Percentiles rank a stretch among this genome's conserved stretches.
Conservation (phyloP, 371 early-diverging fungal species). For the Mortierella sp. region DNA sequence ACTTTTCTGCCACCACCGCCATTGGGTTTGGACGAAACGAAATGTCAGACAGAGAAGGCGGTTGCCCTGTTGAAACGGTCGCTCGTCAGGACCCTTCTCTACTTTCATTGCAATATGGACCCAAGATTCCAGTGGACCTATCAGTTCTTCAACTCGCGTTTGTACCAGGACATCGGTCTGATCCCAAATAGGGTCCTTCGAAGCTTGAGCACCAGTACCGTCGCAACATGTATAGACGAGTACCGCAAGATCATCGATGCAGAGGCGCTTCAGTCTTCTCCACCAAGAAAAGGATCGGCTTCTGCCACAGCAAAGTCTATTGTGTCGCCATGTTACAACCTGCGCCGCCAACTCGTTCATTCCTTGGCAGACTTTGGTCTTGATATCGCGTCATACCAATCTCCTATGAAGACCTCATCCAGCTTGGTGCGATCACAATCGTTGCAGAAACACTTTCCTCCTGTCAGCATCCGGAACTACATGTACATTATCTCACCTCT, state of each 20-base stretch:
- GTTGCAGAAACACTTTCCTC: conserved; percentile 42
- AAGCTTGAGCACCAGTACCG: conserved; percentile 15
- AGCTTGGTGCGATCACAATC: conserved; percentile 29
- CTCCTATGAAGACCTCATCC: conserved; percentile 35
- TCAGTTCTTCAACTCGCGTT: conserved; percentile 38
- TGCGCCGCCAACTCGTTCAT: conserved; percentile 40
- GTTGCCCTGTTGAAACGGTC: conserved; percentile 18
- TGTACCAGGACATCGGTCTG: conserved; percentile 31
- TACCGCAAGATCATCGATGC: conserved; percentile 20
- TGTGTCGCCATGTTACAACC: conserved; percentile 32
- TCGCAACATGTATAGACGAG: conserved; percentile 30
- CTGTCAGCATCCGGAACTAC: conserved; percentile 36
- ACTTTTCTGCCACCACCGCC: conserved; percentile 15
- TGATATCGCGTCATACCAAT: conserved; percentile 39
- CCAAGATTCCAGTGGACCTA: conserved; percentile 48
- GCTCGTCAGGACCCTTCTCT: conserved; percentile 33
- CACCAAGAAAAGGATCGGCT: conserved; percentile 1
- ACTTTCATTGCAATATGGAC: conserved; percentile 42
- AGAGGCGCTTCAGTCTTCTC: background rate
- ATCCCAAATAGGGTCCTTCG: conserved; percentile 28
- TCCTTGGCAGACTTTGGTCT: conserved; percentile 48
- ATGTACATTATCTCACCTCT: conserved; percentile 41
- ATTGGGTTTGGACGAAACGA: background rate
- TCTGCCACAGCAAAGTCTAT: background rate
- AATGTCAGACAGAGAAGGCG: conserved; percentile 10